Base-by-base conservation (phyloP, 345 rosid species). In the Geranium brycei region DNA sequence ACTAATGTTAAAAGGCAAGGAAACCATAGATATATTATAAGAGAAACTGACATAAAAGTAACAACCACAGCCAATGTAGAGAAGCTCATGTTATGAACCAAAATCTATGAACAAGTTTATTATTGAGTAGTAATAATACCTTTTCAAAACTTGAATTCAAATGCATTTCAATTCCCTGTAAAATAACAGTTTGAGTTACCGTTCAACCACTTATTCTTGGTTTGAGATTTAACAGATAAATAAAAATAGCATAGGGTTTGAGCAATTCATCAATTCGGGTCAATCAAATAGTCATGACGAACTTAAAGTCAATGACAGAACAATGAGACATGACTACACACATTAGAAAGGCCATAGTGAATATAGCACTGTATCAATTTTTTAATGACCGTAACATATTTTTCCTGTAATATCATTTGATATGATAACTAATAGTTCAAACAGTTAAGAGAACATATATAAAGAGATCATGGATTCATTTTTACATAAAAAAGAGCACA, bases 131-230 rank as follows among this genome's bases (percentile, higher is more conserved):
- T 47, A 47, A 47, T 17, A 64, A 60, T 93, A 93, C 99, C 99
- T 90, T 93, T 38, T 88, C 99, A 62, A 71, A 55, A 75, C 91
- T 88, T 40, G 91, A 77, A 72, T 80, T 87, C 87, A 81, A 62
- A 59, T 79, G 87, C 85, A 88, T 93, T 79, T 93, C 99, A 73
- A 93, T 88, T 66, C 96, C 96, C 98, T 93, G 85, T 63, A 77
- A 66, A 53, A 71, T 8, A 38, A 28, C 2, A 17, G 68, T 35
- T 16, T 7, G 67, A 41, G 59, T 65, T 19, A 57, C n/a, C 19
- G 19, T 32, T 19, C 19, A 15, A 16, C 13, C 0, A 32, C 14
- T 62, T 4, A 4, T 12, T 12, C 8, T 28, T 18, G 8, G 64
- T 35, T 38, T 62, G 53, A 62, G 19, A 38, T 32, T 62, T 40